Evolutionary conservation across 768 basidiomycete species (phyloP), one percentile per base, ranked within the genome.

Genomic region (Pleurotus cornucopiae): DNA sequence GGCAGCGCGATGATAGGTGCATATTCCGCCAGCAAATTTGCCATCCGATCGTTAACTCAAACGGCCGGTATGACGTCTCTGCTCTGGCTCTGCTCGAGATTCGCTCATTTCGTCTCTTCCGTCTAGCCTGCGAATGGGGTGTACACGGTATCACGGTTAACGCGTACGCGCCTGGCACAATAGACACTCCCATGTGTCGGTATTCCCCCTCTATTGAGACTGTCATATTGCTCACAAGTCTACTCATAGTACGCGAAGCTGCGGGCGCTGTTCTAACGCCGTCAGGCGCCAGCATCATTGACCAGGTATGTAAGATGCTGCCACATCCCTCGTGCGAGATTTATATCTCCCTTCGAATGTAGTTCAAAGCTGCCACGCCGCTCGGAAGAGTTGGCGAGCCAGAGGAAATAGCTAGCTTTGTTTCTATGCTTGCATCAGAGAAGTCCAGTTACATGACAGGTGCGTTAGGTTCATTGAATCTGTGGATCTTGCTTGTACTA

Each of bases 1-100:
- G 73, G 72, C 62, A 25, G 56, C 34, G 60, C 61, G 5, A 26
- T 21, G 20, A 13, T 55, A 1, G 61, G 62, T 18, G 63, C 57
- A 4, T 79, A 78, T 56, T 57, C 56, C 44, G 63, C 73, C 6
- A 70, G 73, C 6, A 79, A 79, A 45, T 77, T 73, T 34, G 74
- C 72, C 6, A 54, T 79, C 26, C 71, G 74, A 26, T 73, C 71
- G 1, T 52, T 79, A 16, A 78, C 74, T 5, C 77, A 77, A 54
- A 62, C 62, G 2, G 65, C 69, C 1, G 72, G 77, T 76, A 61
- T 45, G 56, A 43, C 51, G 13, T 40, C 23, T 40, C 7, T 26
- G 25, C 25, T 48, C n/a, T 21, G 30, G 30, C n/a, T 16, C 23
- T 49, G 48, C 18, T 9, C 4, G 46, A 30, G 40, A 34, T 55